Evolutionary conservation across 129 eudicot genomes (phyloP).

Genomic region (Chrysanthemum seticuspe): DNA sequence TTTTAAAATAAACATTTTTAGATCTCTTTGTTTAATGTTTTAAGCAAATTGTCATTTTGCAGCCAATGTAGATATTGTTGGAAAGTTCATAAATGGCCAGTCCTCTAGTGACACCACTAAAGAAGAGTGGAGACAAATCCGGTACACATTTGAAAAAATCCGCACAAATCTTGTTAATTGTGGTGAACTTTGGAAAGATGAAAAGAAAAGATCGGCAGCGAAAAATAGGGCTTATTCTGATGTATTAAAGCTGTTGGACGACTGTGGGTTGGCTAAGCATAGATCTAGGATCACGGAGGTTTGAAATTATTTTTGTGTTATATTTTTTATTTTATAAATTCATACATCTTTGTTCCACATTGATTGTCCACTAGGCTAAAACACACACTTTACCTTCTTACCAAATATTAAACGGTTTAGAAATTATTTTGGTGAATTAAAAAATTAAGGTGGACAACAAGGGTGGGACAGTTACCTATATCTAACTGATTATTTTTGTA

Average conservation of each 20-base stretch:
- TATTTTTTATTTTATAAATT: no score
- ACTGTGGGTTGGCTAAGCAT: slow-evolving; percentile 73
- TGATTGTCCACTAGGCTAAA: neutral
- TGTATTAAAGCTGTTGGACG: slow-evolving; percentile 62
- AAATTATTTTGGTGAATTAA: no score
- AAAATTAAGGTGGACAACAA: no score
- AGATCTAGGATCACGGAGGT: slow-evolving; percentile 53
- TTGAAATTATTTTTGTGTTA: neutral
- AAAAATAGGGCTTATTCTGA: slow-evolving; percentile 73
- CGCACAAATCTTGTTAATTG: slow-evolving; percentile 38
- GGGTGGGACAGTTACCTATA: neutral
- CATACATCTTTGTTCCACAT: neutral
- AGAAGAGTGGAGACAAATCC: slow-evolving; percentile 51
- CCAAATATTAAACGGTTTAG: no score
- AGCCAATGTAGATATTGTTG: slow-evolving; percentile 32
- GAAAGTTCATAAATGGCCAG: slow-evolving; percentile 33
- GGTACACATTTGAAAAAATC: slow-evolving; percentile 48
- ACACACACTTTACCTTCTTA: neutral
- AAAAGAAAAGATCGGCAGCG: slow-evolving; percentile 45
- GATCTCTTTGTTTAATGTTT: neutral
- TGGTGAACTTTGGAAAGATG: slow-evolving; percentile 67
- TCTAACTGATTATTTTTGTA: slow-evolving; percentile 1
- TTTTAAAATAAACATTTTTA: neutral
- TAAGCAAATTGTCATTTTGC: slow-evolving; percentile 17
- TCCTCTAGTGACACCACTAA: slow-evolving; percentile 35